Evolutionary conservation across 106 monocot species (phyloP), one percentile per base, ranked within the genome.

Genomic region (Alisma plantagoaquatica): DNA sequence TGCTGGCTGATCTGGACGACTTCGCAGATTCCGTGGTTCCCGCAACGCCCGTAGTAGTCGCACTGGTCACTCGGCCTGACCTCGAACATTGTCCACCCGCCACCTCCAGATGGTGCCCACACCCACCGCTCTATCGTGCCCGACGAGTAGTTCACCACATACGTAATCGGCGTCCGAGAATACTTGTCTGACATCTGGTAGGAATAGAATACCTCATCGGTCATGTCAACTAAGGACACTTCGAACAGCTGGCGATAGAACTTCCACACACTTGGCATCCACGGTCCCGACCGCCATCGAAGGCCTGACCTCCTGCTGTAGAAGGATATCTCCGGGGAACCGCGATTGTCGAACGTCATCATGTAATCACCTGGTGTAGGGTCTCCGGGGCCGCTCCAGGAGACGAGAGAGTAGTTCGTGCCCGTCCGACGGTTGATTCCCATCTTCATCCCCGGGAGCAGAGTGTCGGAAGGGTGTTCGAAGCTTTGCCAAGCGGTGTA

Each of bases 401-500:
- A 17, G 15, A 32, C 29, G 3, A 70, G 20, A 35, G 29, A 43
- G 23, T 54, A 56, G 29, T 43, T 31, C 4, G 26, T 47, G 0
- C 76, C 70, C 15, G 45, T 71, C 11, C 10, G 45, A 23, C 31
- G 32, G 47, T 75, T 48, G 33, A 28, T 26, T 12, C 75, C 75
- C 0, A 75, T 0, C 38, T 24, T 69, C 75, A 70, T 70, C 2
- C 69, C 75, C 0, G 75, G 46, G 16, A 75, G 58, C 22, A 64
- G 25, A 3, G 75, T 70, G 59, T 75, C 68, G 14, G 70, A 46
- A 11, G 70, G 75, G 44, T 63, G 54, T 18, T 64, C 69, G 59
- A 70, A 75, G 53, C 70, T 64, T 54, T 75, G 59, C 75, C 75
- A 75, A n/a, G 46, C 9, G n/a, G n/a, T n/a, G n/a, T n/a, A n/a